A percentile compares a stretch with the other conserved stretches of the same genome.
These are phyloP conservation scores for Eucalyptus sideroxylon DNA, from an alignment of 345 rosid species.

Conservation along the genomic window DNA sequence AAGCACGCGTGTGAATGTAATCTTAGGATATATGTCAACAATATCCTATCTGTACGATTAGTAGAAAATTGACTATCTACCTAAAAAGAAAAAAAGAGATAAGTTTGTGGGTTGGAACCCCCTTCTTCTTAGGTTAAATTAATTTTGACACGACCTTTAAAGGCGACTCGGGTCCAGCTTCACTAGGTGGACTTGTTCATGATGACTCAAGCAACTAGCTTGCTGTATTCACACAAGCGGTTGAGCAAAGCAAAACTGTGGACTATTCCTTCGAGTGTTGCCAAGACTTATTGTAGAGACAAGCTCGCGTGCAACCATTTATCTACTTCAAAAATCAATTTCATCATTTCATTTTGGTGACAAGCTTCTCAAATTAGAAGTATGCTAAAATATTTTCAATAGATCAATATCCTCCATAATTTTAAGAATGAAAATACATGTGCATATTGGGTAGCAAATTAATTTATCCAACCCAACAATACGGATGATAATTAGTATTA, in stretches of 20 bases:
- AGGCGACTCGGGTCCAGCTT: not conserved
- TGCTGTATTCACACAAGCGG: not conserved
- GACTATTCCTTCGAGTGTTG: not conserved
- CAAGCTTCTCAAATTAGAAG: not conserved
- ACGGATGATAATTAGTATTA: no score
- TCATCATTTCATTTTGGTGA: no score
- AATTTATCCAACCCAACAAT: not conserved
- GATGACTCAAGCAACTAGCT: not conserved
- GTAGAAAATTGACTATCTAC: not conserved
- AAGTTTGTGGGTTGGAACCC: not conserved
- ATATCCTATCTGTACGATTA: no score
- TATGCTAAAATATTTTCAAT: no score
- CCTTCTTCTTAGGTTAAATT: not conserved
- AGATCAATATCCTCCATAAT: not conserved
- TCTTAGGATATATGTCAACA: not conserved
- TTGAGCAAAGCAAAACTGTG: not conserved
- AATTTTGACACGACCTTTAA: not conserved
- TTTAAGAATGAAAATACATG: not conserved
- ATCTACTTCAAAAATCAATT: not conserved
- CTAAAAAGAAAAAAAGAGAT: not conserved
- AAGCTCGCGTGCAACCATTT: not conserved
- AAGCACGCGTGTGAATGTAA: not conserved
- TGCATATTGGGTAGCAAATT: not conserved
- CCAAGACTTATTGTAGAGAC: not conserved
- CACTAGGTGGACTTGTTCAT: not conserved